Evolutionary conservation across 1,284 basidiomycete species (phyloP).

Genomic region (Pyrrhoderma noxium): DNA sequence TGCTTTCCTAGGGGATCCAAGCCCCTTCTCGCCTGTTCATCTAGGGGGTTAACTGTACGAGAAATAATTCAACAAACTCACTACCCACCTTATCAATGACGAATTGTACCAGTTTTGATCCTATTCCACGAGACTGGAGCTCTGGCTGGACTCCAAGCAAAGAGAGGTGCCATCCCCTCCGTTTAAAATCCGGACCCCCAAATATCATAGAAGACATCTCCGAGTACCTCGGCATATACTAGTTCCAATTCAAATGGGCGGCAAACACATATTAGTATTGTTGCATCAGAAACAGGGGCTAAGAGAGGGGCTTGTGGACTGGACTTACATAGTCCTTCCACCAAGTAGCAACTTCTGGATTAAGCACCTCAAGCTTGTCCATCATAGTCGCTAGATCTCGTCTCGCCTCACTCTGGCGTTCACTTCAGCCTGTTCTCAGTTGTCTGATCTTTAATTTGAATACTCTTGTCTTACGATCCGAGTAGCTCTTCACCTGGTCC

Average conservation of each 20-base stretch:
- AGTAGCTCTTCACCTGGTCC: background rate
- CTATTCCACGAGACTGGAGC: background rate
- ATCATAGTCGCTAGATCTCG: too few relatives aligned
- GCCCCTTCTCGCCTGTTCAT: background rate
- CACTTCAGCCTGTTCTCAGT: too few relatives aligned
- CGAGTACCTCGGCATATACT: background rate
- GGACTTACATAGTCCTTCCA: background rate
- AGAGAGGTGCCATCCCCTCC: background rate
- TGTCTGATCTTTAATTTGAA: too few relatives aligned
- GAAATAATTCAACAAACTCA: background rate
- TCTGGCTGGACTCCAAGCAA: background rate
- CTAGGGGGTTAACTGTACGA: background rate
- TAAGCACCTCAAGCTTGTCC: too few relatives aligned
- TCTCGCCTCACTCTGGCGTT: too few relatives aligned
- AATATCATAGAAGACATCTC: background rate
- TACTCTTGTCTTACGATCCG: too few relatives aligned
- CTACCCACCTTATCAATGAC: background rate
- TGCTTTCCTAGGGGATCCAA: background rate
- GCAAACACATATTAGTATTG: background rate
- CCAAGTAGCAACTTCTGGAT: background rate
- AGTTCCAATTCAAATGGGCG: background rate
- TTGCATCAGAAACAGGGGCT: background rate
- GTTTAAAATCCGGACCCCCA: background rate
- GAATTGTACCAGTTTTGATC: background rate
- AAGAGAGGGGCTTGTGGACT: too few relatives aligned